Evolutionary conservation across 2,329 filamentous ascomycete species (phyloP).

Genomic region (Coleophoma cylindrospora): DNA sequence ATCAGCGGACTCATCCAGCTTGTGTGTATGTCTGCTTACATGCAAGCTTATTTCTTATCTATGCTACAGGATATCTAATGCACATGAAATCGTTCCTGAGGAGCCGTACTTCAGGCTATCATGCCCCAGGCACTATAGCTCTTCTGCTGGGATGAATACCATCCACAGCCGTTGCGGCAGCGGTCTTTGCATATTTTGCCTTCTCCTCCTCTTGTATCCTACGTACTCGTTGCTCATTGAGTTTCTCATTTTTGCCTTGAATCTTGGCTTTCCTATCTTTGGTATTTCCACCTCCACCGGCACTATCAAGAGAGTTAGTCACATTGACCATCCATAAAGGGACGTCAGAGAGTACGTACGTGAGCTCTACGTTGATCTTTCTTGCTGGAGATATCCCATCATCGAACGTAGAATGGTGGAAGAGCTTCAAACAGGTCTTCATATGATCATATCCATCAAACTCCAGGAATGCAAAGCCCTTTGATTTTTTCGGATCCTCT

Average conservation of each 20-base stretch:
- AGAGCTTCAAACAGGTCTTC: constrained; percentile 87
- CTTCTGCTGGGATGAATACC: constrained; percentile 24
- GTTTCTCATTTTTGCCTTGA: constrained; percentile 77
- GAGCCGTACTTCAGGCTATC: background rate
- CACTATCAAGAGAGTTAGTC: constrained; percentile 40
- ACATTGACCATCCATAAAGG: constrained; percentile 2
- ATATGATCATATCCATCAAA: constrained; percentile 83
- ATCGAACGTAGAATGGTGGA: constrained; percentile 78
- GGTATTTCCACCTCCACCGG: constrained; percentile 80
- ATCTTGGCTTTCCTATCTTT: constrained; percentile 71
- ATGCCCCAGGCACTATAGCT: constrained; percentile 13
- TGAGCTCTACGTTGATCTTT: constrained; percentile 90
- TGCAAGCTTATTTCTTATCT: background rate
- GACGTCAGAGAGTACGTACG: constrained; percentile 45
- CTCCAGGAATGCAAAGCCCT: constrained; percentile 83
- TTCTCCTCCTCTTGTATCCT: constrained; percentile 22
- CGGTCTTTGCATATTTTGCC: constrained; percentile 14
- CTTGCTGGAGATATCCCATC: constrained; percentile 50
- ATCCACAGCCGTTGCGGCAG: constrained; percentile 13
- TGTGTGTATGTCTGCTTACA: no score
- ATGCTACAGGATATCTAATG: background rate
- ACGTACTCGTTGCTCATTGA: constrained; percentile 51
- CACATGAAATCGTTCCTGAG: background rate
- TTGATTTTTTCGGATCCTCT: constrained; percentile 53
- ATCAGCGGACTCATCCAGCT: constrained; percentile 3